Conservation (phyloP, 23 red algal species). For the Gracilaria caudata region DNA sequence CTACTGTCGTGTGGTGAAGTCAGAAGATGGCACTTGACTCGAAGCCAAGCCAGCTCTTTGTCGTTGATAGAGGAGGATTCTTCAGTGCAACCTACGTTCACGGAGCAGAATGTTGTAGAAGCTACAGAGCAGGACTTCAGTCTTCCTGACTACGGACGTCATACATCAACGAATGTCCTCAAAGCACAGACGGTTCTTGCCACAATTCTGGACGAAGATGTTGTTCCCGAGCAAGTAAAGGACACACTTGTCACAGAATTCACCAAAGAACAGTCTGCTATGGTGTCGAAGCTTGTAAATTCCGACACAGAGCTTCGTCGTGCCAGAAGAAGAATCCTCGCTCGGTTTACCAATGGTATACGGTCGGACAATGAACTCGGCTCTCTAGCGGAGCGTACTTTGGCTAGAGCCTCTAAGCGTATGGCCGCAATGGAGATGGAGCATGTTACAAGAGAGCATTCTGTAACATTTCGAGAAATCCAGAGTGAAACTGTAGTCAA, state of each 20-base stretch:
- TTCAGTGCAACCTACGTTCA: constrained; percentile 4
- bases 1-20: constrained; percentile 34
- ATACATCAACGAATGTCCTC: constrained; percentile 19
- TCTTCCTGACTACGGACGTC: constrained; percentile 26
- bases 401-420: constrained; percentile 41
- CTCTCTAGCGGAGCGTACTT: constrained; percentile 29
- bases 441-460: constrained; percentile 39
- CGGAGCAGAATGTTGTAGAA: constrained; percentile 48
- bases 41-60: constrained; percentile 27
- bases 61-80: constrained; percentile 22
- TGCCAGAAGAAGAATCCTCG: constrained; percentile 37
- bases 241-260: constrained; percentile 56
- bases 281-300: constrained; percentile 34
- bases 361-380: constrained; percentile 7
- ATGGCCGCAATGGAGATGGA: constrained; percentile 65
- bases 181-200: constrained; percentile 56
- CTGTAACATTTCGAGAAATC: constrained; percentile 31
- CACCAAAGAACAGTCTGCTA: constrained; percentile 44
- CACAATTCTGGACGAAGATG: constrained; percentile 49
- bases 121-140: constrained; percentile 38
- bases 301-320: constrained; percentile 53
- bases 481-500: constrained; percentile 33
- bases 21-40: constrained; percentile 47
- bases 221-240: constrained; percentile 38
- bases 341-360: constrained; percentile 37